A percentile compares a stretch with the other conserved stretches of the same genome.
These are phyloP conservation scores for Phytophthora meadii DNA, from an alignment of 352 stramenopile species.

Conservation along the genomic window DNA sequence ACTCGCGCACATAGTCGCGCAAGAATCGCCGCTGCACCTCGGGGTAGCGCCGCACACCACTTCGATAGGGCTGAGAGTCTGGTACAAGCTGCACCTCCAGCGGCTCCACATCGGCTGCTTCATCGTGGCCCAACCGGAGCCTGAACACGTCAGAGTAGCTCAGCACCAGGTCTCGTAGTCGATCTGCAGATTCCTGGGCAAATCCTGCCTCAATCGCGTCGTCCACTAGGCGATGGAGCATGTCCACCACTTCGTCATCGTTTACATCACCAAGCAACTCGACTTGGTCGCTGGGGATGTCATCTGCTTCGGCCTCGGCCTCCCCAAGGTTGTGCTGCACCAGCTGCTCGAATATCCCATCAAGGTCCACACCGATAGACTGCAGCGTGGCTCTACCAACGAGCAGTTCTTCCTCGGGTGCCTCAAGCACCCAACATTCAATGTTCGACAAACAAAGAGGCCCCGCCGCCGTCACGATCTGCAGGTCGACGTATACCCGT, in stretches of 20 bases:
- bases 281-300: constrained; percentile 3
- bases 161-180: background rate
- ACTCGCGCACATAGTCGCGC: background rate
- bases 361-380: constrained; percentile 16
- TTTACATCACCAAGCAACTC: constrained; percentile 1
- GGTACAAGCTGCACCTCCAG: constrained; percentile 4
- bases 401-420: constrained; percentile 8
- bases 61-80: constrained; percentile 7
- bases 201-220: constrained; percentile 10
- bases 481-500: constrained; percentile 8
- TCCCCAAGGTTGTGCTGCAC: constrained; percentile 7
- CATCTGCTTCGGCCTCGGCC: constrained; percentile 11
- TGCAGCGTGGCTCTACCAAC: background rate
- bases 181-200: background rate
- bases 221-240: constrained; percentile 6
- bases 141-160: constrained; percentile 13
- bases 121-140: constrained; percentile 1
- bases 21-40: constrained; percentile 9
- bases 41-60: constrained; percentile 10
- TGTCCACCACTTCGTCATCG: background rate
- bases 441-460: constrained; percentile 6
- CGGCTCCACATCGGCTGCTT: constrained; percentile 6
- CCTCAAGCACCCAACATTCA: constrained; percentile 13
- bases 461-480: constrained; percentile 15
- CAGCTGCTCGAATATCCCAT: constrained; percentile 15